Evolutionary conservation across 164 flowering plant genomes (phyloP).

Genomic region (Platanus orientalis): DNA sequence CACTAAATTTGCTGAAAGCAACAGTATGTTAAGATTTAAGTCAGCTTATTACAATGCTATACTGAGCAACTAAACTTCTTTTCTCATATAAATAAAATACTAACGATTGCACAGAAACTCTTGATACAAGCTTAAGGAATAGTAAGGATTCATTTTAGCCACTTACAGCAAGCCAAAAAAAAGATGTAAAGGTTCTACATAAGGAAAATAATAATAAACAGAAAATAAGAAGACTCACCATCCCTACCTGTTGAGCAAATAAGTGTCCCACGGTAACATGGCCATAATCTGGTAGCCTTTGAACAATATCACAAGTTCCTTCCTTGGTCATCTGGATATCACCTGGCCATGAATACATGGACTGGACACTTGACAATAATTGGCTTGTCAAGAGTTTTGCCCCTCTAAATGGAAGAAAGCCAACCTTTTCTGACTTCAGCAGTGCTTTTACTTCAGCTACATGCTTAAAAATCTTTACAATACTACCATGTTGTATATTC

Average conservation of each 20-base stretch:
- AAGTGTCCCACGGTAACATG: conserved; percentile 12
- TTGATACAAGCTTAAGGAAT: background rate
- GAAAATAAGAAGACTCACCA: conserved; percentile 49
- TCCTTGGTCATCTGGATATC: conserved; percentile 5
- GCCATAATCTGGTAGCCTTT: conserved; percentile 4
- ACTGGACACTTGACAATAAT: conserved; percentile 3
- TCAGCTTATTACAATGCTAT: background rate
- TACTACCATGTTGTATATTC: background rate
- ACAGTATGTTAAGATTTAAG: background rate
- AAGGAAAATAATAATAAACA: background rate
- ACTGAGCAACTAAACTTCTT: background rate
- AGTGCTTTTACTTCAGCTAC: background rate
- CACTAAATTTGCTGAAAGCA: too few relatives aligned
- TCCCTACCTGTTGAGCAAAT: conserved; percentile 62
- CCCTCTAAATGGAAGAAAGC: conserved; percentile 10
- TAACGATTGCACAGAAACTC: too few relatives aligned
- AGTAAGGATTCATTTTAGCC: background rate
- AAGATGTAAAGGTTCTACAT: background rate
- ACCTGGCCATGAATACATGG: background rate
- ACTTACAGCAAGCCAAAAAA: too few relatives aligned
- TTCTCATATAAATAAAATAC: background rate
- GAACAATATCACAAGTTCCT: conserved; percentile 3
- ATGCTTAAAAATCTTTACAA: background rate
- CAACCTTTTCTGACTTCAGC: conserved; percentile 22
- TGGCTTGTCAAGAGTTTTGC: conserved; percentile 8